Evolutionary conservation across 257 asterid species (phyloP), one percentile per base, ranked within the genome.

Genomic region (Solanum pinnatisectum): DNA sequence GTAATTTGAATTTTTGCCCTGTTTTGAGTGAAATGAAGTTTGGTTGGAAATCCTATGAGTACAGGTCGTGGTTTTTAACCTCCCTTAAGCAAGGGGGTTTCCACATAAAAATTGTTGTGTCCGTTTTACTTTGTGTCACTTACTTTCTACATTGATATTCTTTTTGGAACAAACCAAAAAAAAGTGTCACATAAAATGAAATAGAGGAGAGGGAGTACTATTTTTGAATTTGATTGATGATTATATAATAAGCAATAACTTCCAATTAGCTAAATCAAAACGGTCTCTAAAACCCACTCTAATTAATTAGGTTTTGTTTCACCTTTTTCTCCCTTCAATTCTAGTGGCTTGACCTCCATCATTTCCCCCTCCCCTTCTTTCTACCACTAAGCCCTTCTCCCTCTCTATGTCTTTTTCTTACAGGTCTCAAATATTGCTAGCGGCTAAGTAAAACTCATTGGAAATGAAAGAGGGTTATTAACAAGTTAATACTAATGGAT

Each of bases 241-340:
- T 71, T 71, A 71, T 71, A 71, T 32, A 15, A 10, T 63, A 63
- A 63, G 15, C 33, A 68, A 6, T 6, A 13, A 70, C 12, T 70
- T 70, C 30, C 20, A 70, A 30, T 30, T 30, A 30, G 22, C 6
- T 32, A 32, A 71, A 32, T 71, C n/a, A 71, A 14, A 68, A 32
- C 3, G 40, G 77, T 32, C 40, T 72, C 15, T 63, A 74, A 33
- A 74, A 10, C 32, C 20, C 18, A 74, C 33, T 36, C 18, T 6
- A 25, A 42, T 79, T 79, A 44, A 30, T 79, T 79, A 44, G 40
- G 67, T 30, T 49, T 27, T 27, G 27, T 5, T 46, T 81, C 10
- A 18, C 78, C 85, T 88, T 92, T 93, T 89, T 90, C 89, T 90
- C 91, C 89, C 91, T 89, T 90, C 89, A 89, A 93, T 88, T 94